Percentiles rank a stretch among this genome's conserved stretches.
Conservation (phyloP, 345 rosid genomes). For the Citrus mangshanensis region DNA sequence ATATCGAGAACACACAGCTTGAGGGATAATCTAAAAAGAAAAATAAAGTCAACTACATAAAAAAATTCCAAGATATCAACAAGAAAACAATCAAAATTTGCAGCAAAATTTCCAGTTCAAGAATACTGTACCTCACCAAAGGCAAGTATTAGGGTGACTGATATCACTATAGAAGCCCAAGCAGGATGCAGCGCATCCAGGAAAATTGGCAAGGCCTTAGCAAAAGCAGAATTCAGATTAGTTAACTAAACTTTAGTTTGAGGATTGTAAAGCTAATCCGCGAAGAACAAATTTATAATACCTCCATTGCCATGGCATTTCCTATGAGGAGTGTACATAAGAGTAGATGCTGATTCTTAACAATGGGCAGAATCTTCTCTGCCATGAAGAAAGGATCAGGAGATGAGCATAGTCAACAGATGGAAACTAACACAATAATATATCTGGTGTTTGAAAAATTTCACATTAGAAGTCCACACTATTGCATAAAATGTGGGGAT, state of each 20-base stretch:
- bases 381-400: slow-evolving; percentile 19
- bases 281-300: slow-evolving; percentile 16
- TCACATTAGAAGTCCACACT: neutral
- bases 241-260: neutral
- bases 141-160: slow-evolving; percentile 79
- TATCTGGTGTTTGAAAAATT: neutral
- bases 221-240: slow-evolving; percentile 11
- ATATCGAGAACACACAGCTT: slow-evolving; percentile 79
- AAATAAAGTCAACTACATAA: neutral
- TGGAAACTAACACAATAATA: neutral
- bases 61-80: neutral
- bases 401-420: neutral
- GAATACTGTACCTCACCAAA: slow-evolving; percentile 74
- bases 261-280: neutral
- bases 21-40: slow-evolving; percentile 66
- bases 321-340: slow-evolving; percentile 84
- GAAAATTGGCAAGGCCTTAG: slow-evolving; percentile 78
- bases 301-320: slow-evolving; percentile 91
- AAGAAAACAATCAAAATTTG: neutral
- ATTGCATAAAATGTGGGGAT: no score
- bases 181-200: slow-evolving; percentile 78
- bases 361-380: slow-evolving; percentile 79
- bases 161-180: slow-evolving; percentile 78
- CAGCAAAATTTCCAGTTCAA: neutral
- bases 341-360: slow-evolving; percentile 77